phyloP scores from a whole-genome alignment of 2,329 filamentous ascomycete genomes.

The Hypoxylon sp. region DNA sequence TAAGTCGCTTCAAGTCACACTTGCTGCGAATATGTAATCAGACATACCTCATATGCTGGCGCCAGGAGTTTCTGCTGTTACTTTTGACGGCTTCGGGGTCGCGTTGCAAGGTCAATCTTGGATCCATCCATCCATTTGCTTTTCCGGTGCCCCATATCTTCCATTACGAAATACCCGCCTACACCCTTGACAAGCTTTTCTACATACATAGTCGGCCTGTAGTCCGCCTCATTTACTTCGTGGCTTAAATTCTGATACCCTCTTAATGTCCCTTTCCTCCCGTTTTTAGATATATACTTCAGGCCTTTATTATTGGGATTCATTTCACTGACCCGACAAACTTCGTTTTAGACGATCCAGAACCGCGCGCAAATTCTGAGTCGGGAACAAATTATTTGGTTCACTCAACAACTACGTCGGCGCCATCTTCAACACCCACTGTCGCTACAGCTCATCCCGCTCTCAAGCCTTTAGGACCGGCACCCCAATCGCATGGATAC shows the following conservation, averaged over 20 bases:
- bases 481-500: conserved; percentile 48
- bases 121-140: conserved; percentile 44
- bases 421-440: conserved; percentile 31
- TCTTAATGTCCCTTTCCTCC: conserved; percentile 35
- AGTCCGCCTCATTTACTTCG: conserved; percentile 33
- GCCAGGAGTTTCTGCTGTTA: conserved; percentile 48
- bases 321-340: conserved; percentile 40
- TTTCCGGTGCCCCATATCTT: conserved; percentile 42
- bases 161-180: conserved; percentile 48
- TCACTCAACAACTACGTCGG: conserved; percentile 38
- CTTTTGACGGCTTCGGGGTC: conserved; percentile 48
- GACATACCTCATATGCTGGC: conserved; percentile 48
- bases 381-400: conserved; percentile 41
- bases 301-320: conserved; percentile 1
- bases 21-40: conserved; percentile 52
- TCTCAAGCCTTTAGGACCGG: conserved; percentile 42
- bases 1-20: conserved; percentile 43
- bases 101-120: conserved; percentile 47
- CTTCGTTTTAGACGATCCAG: conserved; percentile 39
- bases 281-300: conserved; percentile 28
- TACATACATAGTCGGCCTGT: conserved; percentile 35
- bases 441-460: conserved; percentile 38
- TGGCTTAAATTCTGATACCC: conserved; percentile 26
- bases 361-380: conserved; percentile 44
- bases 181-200: conserved; percentile 40